Evolutionary conservation across 208 protist genomes (phyloP), one percentile per base, ranked within the genome.

Genomic region (Sergeia podlipaevii): DNA sequence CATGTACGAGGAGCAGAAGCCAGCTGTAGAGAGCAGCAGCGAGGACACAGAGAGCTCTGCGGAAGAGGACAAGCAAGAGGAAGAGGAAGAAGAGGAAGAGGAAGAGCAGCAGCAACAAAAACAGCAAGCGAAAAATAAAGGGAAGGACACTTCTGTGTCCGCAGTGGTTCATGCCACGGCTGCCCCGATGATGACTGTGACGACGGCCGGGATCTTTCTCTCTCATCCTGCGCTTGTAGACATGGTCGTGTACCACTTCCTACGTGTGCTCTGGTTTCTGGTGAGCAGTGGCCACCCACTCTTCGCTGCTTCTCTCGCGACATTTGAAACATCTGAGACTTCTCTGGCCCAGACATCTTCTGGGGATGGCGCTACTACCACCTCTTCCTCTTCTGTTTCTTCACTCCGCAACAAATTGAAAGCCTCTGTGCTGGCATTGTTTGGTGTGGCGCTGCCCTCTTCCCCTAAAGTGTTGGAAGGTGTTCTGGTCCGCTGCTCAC

Each of bases 181-280:
- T 44, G 49, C 15, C 24, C 18, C 17, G 5, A 55, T 15, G 7
- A 10, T 51, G 11, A 21, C 42, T 8, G 18, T 47, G 42, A n/a
- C 10, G 42, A 8, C 26, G 42, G 6, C 7, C 7, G 46, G 46
- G 6, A 15, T 17, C 33, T 59, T 81, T 5, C 37, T 70, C 8
- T 18, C 64, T 6, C 61, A 74, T 50, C 37, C 48, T 24, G 62
- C 36, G n/a, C 8, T 64, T 13, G 51, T 87, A 4, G 67, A 88
- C 47, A 42, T 38, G n/a, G 17, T 75, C 8, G 69, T 87, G 18
- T 48, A 54, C 8, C 62, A 56, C 8, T 51, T 85, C n/a, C 45
- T 91, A 18, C 59, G 36, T 4, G 50, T 74, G n/a, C 37, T 91
- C 13, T 87, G 76, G 77, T 67, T 58, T 17, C 48, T 77, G 42